Conservation (phyloP, 2,329 filamentous ascomycete species). For the Lachnum nothofagi region DNA sequence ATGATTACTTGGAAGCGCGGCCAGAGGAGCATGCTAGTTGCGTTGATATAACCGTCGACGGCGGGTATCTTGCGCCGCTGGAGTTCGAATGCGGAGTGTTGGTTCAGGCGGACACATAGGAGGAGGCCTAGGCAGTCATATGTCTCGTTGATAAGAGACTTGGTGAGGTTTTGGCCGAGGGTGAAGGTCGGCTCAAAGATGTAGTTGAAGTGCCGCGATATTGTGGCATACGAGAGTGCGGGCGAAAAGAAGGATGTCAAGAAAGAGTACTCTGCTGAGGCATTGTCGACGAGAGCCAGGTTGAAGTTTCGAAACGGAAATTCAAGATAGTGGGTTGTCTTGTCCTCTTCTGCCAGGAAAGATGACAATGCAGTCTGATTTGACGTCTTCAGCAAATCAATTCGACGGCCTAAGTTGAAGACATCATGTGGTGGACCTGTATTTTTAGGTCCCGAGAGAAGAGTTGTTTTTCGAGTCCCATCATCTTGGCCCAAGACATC, state of each 20-base stretch:
- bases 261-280: constrained; percentile 91
- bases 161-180: constrained; percentile 74
- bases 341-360: constrained; percentile 86
- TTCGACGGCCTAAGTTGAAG: constrained; percentile 80
- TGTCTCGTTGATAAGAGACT: constrained; percentile 67
- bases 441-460: constrained; percentile 48
- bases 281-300: constrained; percentile 86
- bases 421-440: constrained; percentile 69
- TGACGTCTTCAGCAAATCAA: constrained; percentile 71
- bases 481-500: constrained; percentile 81
- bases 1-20: constrained; percentile 91
- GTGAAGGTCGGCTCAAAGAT: constrained; percentile 87
- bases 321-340: constrained; percentile 79
- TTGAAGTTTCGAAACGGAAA: constrained; percentile 92
- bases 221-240: constrained; percentile 65
- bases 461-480: constrained; percentile 56
- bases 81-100: constrained; percentile 88
- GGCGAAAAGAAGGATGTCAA: constrained; percentile 84
- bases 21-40: constrained; percentile 93
- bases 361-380: constrained; percentile 76
- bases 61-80: constrained; percentile 87
- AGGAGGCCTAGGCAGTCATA: constrained; percentile 82
- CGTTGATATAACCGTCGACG: constrained; percentile 88
- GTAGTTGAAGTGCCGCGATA: constrained; percentile 77
- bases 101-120: constrained; percentile 87